Evolutionary conservation across 306 rosid genomes (phyloP).

Genomic region (Delonix regia): DNA sequence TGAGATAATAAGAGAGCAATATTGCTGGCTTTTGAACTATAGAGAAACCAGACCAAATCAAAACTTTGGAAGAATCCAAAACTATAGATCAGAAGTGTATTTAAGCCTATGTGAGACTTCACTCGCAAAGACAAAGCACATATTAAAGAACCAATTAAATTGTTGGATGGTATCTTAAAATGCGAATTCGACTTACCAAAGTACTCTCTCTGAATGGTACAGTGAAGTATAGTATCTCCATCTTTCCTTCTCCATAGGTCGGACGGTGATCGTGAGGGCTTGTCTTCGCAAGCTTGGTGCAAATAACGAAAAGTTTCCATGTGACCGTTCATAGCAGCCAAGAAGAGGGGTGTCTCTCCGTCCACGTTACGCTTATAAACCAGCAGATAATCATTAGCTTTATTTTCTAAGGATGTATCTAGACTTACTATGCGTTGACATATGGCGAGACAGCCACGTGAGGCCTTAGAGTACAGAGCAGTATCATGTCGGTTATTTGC

Average conservation of each 20-base stretch:
- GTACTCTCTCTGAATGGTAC: not conserved
- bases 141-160: no score
- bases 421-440: slow-evolving; percentile 22
- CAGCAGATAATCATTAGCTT: not conserved
- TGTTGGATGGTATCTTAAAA: no score
- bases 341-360: not conserved
- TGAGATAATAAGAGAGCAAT: no score
- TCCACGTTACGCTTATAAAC: slow-evolving; percentile 25
- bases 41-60: no score
- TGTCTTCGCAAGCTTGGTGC: not conserved
- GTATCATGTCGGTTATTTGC: slow-evolving; percentile 30
- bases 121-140: no score
- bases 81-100: no score
- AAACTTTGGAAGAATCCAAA: no score
- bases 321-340: not conserved
- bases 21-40: no score
- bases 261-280: no score
- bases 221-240: slow-evolving; percentile 8
- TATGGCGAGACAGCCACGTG: slow-evolving; percentile 30
- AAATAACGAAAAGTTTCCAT: slow-evolving; percentile 40
- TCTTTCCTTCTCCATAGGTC: not conserved
- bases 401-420: no score
- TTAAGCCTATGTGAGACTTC: no score
- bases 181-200: no score
- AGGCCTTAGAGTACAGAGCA: not conserved